Conservation (phyloP, 495 filamentous ascomycete genomes). For the Bryoglossum gracile region DNA sequence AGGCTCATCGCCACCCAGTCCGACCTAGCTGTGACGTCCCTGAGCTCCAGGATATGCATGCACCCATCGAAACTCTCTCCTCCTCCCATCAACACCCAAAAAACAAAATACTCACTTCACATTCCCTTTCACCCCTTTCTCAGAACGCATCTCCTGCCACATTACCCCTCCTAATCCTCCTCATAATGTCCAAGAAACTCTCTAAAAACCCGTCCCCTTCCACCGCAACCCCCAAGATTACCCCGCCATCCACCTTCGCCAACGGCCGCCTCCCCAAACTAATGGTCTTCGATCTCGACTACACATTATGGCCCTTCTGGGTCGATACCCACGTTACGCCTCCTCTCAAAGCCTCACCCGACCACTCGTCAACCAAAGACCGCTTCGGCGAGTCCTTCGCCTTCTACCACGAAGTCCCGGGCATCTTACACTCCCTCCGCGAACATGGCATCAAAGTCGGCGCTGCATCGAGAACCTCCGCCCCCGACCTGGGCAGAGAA, state of each 20-base stretch:
- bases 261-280: constrained; percentile 82
- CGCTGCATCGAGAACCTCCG: constrained; percentile 73
- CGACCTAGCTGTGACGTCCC: too few relatives aligned
- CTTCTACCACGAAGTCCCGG: constrained; percentile 74
- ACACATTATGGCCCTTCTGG: constrained; percentile 98
- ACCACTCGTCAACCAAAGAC: constrained; percentile 45
- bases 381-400: constrained; percentile 68
- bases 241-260: constrained; percentile 52
- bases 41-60: background rate
- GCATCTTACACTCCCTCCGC: constrained; percentile 57
- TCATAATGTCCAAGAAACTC: constrained; percentile 21
- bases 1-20: background rate
- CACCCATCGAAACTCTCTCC: too few relatives aligned
- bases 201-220: constrained; percentile 5
- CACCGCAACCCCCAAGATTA: constrained; percentile 1
- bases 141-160: background rate
- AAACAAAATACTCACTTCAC: background rate
- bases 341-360: constrained; percentile 60
- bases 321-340: constrained; percentile 84
- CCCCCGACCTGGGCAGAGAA: constrained; percentile 73
- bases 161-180: background rate
- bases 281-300: constrained; percentile 91
- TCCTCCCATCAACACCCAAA: too few relatives aligned
- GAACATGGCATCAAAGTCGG: constrained; percentile 54
- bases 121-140: background rate